Percentiles rank a stretch among this genome's conserved stretches.
phyloP scores from a whole-genome alignment of 176 grass and related monocot species.

The Bothriochloa decipiens region DNA sequence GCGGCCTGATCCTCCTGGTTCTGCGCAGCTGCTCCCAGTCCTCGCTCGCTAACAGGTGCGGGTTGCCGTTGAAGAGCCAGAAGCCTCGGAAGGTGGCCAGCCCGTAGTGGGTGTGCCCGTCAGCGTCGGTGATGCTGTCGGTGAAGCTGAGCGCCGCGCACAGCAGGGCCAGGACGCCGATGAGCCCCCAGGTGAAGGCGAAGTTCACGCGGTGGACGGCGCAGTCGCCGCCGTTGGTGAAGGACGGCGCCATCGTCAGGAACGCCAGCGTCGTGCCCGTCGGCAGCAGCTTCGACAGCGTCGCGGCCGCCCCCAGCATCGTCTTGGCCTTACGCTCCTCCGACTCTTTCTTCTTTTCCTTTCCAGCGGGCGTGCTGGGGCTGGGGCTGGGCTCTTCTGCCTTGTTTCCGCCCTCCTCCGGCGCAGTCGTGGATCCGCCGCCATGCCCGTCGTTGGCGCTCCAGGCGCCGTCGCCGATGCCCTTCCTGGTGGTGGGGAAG shows the following conservation, averaged over 20 bases:
- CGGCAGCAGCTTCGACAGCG: neutral
- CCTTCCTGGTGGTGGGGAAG: neutral
- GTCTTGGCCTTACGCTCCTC: neutral
- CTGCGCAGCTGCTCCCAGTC: too few relatives aligned
- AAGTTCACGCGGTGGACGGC: neutral
- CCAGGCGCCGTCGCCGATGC: neutral
- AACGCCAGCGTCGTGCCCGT: constrained; percentile 1
- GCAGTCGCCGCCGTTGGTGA: neutral
- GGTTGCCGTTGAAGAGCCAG: neutral
- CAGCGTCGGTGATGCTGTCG: neutral
- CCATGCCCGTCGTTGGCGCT: too few relatives aligned
- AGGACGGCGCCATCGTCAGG: constrained; percentile 1
- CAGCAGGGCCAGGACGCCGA: neutral
- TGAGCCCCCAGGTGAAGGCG: neutral
- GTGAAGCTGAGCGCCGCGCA: neutral
- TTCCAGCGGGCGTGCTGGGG: too few relatives aligned
- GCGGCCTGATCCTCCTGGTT: neutral
- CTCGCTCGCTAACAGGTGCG: neutral
- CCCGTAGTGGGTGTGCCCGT: neutral
- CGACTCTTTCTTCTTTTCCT: too few relatives aligned
- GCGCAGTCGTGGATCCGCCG: too few relatives aligned
- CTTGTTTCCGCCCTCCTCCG: too few relatives aligned
- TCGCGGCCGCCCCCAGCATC: neutral
- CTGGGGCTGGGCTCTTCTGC: too few relatives aligned
- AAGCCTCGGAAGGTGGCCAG: neutral